Evolutionary conservation across 192 early-diverging fungal genomes (phyloP), one percentile per base, ranked within the genome.

Genomic region (Backusella macrospora): DNA sequence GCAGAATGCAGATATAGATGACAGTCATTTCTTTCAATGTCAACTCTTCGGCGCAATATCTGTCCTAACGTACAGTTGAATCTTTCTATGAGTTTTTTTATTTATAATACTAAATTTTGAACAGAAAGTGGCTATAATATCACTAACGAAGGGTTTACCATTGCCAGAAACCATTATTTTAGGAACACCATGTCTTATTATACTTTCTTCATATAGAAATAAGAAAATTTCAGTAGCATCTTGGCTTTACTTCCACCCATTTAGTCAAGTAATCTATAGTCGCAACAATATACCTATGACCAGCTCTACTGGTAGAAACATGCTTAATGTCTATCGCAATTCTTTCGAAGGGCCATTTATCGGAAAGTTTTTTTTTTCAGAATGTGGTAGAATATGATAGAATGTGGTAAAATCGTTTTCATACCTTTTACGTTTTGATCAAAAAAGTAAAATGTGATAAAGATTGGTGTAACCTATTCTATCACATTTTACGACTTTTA

Each of bases 161-260:
- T 49, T 49, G 12, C n/a, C 47, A 14, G 47, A 16, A 49, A 49
- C n/a, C n/a, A 49, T 49, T 4, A 13, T 14, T 49, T n/a, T 10
- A 49, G 47, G 47, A 49, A 10, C 12, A 9, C 47, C 12, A 49
- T 49, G 47, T 14, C 47, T 49, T 4, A 10, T 16, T 10, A 49
- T 49, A 49, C 12, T 49, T 49, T 49, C 47, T 49, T 49, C 47
- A 49, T 49, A 49, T n/a, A 49, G n/a, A 49, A 49, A 49, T 49
- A 49, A 14, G 12, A n/a, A 10, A 8, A 49, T 49, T 14, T 49
- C 47, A 4, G 12, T 9, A 10, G 47, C 47, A 8, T 10, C n/a
- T 14, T 49, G 47, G n/a, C n/a, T n/a, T 49, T 8, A n/a, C 47
- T 49, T 49, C 47, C 12, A 49, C 47, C 3, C n/a, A 49, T 49